Conservation (phyloP, 352 stramenopile genomes). For the Globisporangium sylvaticum region DNA sequence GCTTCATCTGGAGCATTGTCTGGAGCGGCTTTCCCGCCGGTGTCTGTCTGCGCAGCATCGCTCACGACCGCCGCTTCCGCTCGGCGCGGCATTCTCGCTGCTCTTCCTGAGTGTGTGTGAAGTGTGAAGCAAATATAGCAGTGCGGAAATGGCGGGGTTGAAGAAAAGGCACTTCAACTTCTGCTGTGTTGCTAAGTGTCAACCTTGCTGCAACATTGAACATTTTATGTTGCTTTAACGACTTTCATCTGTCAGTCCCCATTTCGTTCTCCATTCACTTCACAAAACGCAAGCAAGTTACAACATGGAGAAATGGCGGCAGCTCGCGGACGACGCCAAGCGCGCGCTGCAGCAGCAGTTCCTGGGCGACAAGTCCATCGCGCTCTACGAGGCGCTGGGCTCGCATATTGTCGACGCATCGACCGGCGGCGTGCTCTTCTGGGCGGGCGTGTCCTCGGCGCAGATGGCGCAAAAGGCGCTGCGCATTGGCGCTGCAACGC, state of each 20-base stretch:
- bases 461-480: conserved; percentile 45
- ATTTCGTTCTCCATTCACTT: conserved; percentile 3
- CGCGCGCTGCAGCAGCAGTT: conserved; percentile 31
- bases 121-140: neutral
- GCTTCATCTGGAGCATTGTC: neutral
- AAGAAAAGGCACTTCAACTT: conserved; percentile 12
- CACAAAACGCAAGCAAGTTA: neutral
- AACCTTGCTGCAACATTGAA: neutral
- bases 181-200: neutral
- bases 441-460: conserved; percentile 36
- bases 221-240: neutral
- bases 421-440: conserved; percentile 48
- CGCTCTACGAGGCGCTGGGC: conserved; percentile 38
- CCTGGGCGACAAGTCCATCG: conserved; percentile 31
- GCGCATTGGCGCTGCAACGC: conserved; percentile 40
- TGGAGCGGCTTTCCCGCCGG: neutral
- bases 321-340: conserved; percentile 13
- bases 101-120: neutral
- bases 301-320: conserved; percentile 14
- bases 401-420: conserved; percentile 40
- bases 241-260: neutral
- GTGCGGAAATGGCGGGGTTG: neutral
- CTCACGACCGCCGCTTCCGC: conserved; percentile 3
- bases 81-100: conserved; percentile 1
- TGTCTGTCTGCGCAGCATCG: neutral